phyloP scores from a whole-genome alignment of 2,329 filamentous ascomycete species.

The Colletotrichum filicis region DNA sequence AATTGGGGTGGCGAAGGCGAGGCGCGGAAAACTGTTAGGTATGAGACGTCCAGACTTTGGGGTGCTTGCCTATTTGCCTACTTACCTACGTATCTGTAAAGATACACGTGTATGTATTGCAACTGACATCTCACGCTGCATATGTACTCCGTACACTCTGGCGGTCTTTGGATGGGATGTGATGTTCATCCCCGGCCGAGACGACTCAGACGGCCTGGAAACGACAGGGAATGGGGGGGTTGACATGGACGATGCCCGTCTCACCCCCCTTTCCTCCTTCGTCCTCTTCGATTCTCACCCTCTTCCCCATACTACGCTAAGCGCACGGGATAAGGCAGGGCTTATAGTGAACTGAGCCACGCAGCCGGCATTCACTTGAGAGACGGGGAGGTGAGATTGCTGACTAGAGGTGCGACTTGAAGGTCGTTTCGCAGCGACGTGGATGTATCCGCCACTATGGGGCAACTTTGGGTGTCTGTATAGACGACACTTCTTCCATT shows the following conservation, averaged over 20 bases:
- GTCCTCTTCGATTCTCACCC: not conserved
- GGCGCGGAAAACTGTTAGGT: conserved; percentile 11
- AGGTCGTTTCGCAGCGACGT: conserved; percentile 7
- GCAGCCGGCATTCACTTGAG: not conserved
- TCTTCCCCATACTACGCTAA: conserved; percentile 24
- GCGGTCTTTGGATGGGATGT: not conserved
- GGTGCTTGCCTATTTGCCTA: not conserved
- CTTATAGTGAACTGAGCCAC: conserved; percentile 21
- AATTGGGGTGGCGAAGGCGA: conserved; percentile 29
- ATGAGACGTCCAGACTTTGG: not conserved
- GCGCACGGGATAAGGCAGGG: conserved; percentile 24
- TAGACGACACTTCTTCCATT: not conserved
- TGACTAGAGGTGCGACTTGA: not conserved
- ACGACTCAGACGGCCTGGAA: conserved; percentile 23
- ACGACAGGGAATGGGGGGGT: conserved; percentile 20
- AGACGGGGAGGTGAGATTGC: not conserved
- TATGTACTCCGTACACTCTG: not conserved
- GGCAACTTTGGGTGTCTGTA: not conserved
- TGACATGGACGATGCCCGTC: conserved; percentile 29
- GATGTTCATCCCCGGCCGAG: not conserved
- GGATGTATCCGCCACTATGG: not conserved
- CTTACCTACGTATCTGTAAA: not conserved
- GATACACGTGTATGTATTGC: not conserved
- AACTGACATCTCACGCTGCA: not conserved
- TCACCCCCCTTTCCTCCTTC: conserved; percentile 17